These are phyloP conservation scores for Lentinula novae-zelandiae DNA, from an alignment of 1,284 basidiomycete genomes.

Conservation along the genomic window DNA sequence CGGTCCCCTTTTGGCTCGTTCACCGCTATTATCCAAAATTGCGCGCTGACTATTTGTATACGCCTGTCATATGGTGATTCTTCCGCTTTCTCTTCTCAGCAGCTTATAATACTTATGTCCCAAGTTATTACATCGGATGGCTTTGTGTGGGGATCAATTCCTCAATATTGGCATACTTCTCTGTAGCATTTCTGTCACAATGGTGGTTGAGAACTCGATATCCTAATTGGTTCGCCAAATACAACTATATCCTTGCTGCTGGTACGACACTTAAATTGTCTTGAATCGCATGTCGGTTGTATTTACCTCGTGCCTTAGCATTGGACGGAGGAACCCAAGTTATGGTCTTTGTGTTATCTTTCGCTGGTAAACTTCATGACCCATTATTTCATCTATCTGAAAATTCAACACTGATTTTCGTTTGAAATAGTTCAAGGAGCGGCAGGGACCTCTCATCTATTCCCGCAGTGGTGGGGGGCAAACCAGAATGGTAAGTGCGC, in stretches of 20 bases:
- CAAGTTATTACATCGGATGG: slow-evolving; percentile 19
- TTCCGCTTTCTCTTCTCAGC: too few species aligned
- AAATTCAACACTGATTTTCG: neutral
- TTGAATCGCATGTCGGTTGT: too few species aligned
- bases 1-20: slow-evolving; percentile 50
- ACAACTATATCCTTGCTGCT: slow-evolving; percentile 67
- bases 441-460: slow-evolving; percentile 48
- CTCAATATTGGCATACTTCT: slow-evolving; percentile 41
- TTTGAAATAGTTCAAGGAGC: slow-evolving; percentile 53
- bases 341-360: slow-evolving; percentile 40
- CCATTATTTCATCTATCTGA: neutral
- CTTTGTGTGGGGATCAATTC: slow-evolving; percentile 47
- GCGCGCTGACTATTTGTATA: slow-evolving; percentile 43
- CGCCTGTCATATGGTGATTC: slow-evolving; percentile 37
- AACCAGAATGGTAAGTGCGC: slow-evolving; percentile 33
- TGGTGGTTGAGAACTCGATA: slow-evolving; percentile 54
- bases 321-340: slow-evolving; percentile 58
- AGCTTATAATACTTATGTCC: too few species aligned
- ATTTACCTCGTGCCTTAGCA: slow-evolving; percentile 16
- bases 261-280: slow-evolving; percentile 19
- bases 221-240: slow-evolving; percentile 58
- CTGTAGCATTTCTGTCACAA: slow-evolving; percentile 57
- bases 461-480: slow-evolving; percentile 61
- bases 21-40: slow-evolving; percentile 46
- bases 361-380: slow-evolving; percentile 41